Base-by-base conservation (phyloP, 2,329 filamentous ascomycete genomes). In the Emydomyces testavorans region DNA sequence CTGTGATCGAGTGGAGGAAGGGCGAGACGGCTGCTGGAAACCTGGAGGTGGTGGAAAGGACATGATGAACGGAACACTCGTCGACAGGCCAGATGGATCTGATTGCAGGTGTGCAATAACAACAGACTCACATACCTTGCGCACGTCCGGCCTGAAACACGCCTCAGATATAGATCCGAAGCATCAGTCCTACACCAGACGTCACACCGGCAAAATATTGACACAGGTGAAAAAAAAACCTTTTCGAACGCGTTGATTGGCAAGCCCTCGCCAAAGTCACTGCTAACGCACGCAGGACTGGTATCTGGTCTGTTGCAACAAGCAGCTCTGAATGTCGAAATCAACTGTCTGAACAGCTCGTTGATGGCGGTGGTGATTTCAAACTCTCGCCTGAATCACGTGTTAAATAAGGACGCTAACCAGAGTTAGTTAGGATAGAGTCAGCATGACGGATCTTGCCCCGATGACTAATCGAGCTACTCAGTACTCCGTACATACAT, bases 31-130 rank as follows among this genome's bases (percentile, higher is more conserved):
- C 65, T 66, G 57, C 54, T 64, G 68, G 53, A 78, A 71, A 76
- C 84, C 84, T 86, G 85, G 83, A 83, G 83, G 83, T 64, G 82
- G 82, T 69, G 84, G 82, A 76, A 86, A 86, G 70, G 84, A 82
- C 85, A 90, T 90, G 71, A 72, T 74, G 71, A 73, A 71, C 60
- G 66, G 64, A 48, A 41, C 31, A 29, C 13, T 37, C 37, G 37
- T 18, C 37, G 39, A 21, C 4, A 41, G 38, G 24, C 29, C 29
- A 43, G 39, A 48, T 45, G 34, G n/a, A 41, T 50, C 37, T 50
- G 34, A 26, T 37, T 41, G 39, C 35, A 34, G 42, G 36, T 46
- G 51, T 51, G 49, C 43, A 53, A 44, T 36, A 47, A 50, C 35
- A 51, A 46, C 40, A 41, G 43, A 53, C 46, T 51, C 39, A 53